phyloP scores from a whole-genome alignment of 2,329 filamentous ascomycete species.

The Nemania sp. region DNA sequence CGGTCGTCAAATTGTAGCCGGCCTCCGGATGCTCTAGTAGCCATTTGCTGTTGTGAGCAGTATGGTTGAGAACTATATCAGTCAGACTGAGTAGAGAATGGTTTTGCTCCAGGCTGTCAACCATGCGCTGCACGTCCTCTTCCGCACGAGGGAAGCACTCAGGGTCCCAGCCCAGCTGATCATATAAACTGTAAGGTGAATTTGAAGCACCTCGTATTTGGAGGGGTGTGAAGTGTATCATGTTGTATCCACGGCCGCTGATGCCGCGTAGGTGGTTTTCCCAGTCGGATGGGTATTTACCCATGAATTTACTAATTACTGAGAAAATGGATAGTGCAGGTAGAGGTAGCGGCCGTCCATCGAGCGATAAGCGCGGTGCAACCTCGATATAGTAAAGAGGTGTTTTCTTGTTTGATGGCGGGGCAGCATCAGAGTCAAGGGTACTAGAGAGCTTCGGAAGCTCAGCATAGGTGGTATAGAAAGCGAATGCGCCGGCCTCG shows the following conservation, averaged over 20 bases:
- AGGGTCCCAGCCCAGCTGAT: slow-evolving; percentile 89
- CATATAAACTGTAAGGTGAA: slow-evolving; percentile 95
- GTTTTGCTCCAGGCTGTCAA: slow-evolving; percentile 84
- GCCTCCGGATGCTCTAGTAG: slow-evolving; percentile 93
- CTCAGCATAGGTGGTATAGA: slow-evolving; percentile 92
- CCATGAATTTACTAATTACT: slow-evolving; percentile 98
- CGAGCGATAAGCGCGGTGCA: slow-evolving; percentile 80
- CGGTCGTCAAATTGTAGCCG: slow-evolving; percentile 92
- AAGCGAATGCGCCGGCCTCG: slow-evolving; percentile 88
- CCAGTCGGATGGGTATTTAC: slow-evolving; percentile 90
- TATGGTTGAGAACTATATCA: slow-evolving; percentile 98
- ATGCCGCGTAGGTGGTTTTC: slow-evolving; percentile 89
- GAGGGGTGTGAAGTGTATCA: slow-evolving; percentile 97
- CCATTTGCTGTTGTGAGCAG: slow-evolving; percentile 95
- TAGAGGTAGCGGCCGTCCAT: slow-evolving; percentile 80
- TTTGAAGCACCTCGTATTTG: slow-evolving; percentile 91
- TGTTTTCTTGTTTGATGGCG: slow-evolving; percentile 72
- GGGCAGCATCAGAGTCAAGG: slow-evolving; percentile 59
- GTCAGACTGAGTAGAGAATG: slow-evolving; percentile 89
- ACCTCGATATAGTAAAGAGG: slow-evolving; percentile 93
- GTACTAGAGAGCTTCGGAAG: slow-evolving; percentile 80
- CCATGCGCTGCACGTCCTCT: slow-evolving; percentile 80
- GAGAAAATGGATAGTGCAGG: slow-evolving; percentile 93
- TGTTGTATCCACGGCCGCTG: slow-evolving; percentile 93
- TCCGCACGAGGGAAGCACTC: slow-evolving; percentile 86